These are phyloP conservation scores for Paralagenidium karlingii DNA, from an alignment of 352 stramenopile species.

Conservation along the genomic window DNA sequence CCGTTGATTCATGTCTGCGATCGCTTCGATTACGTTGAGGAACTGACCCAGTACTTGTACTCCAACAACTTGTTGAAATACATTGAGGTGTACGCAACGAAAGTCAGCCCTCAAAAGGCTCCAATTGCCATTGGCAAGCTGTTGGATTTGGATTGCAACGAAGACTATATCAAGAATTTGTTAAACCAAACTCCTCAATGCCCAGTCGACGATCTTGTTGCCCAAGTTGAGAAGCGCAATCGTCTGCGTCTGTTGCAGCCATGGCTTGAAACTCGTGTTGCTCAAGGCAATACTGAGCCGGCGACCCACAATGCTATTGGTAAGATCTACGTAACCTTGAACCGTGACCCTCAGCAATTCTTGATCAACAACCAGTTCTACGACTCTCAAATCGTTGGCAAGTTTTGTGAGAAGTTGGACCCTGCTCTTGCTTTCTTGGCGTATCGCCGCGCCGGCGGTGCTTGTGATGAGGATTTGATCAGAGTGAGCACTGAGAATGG, in stretches of 20 bases:
- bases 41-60: constrained; percentile 99
- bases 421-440: constrained; percentile 98
- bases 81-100: constrained; percentile 99
- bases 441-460: constrained; percentile 97
- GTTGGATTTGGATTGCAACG: constrained; percentile 95
- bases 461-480: constrained; percentile 99
- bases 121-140: constrained; percentile 98
- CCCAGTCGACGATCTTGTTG: constrained; percentile 96
- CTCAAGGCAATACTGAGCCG: constrained; percentile 97
- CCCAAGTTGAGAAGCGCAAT: constrained; percentile 99
- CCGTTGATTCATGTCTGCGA: constrained; percentile 99
- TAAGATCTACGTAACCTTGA: constrained; percentile 99
- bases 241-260: constrained; percentile 97
- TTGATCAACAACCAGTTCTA: constrained; percentile 99
- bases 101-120: constrained; percentile 96
- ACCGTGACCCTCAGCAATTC: constrained; percentile 98
- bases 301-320: constrained; percentile 99
- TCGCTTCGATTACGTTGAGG: constrained; percentile 98
- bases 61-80: constrained; percentile 99
- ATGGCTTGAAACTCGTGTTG: constrained; percentile 98
- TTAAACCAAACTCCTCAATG: constrained; percentile 95
- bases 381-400: constrained; percentile 96
- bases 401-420: constrained; percentile 99
- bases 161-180: constrained; percentile 99
- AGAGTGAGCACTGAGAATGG: constrained; percentile 98